A percentile compares a stretch with the other conserved stretches of the same genome.
These are phyloP conservation scores for Lignosus rhinocerotis DNA, from an alignment of 1,284 basidiomycete genomes.

Conservation along the genomic window DNA sequence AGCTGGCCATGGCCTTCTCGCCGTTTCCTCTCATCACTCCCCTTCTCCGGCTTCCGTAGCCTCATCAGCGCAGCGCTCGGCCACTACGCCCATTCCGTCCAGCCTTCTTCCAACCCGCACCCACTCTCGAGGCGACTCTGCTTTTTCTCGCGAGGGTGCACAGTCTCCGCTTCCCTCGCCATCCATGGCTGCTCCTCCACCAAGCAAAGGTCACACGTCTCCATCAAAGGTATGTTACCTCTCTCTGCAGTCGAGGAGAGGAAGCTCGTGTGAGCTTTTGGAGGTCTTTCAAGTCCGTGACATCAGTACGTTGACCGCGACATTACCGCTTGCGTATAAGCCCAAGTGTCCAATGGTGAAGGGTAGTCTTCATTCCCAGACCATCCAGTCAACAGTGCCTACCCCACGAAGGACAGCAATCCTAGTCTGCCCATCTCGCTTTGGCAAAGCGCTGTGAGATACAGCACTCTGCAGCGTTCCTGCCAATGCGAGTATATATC, in stretches of 20 bases:
- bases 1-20: constrained; percentile 22
- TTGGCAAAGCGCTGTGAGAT: too few relatives aligned
- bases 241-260: background rate
- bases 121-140: constrained; percentile 32
- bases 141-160: constrained; percentile 26
- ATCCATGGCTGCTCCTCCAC: constrained; percentile 26
- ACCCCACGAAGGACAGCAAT: too few relatives aligned
- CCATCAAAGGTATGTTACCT: constrained; percentile 61
- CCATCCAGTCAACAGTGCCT: too few relatives aligned
- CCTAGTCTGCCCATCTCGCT: too few relatives aligned
- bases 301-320: too few relatives aligned
- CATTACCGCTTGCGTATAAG: too few relatives aligned
- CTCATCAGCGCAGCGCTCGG: constrained; percentile 22
- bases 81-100: constrained; percentile 22
- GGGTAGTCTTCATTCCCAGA: too few relatives aligned
- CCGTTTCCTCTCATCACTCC: constrained; percentile 7
- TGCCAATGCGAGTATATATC: too few relatives aligned
- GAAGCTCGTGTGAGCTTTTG: too few relatives aligned
- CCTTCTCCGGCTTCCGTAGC: constrained; percentile 8
- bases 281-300: too few relatives aligned
- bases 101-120: constrained; percentile 29
- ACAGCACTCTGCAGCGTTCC: too few relatives aligned
- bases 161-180: constrained; percentile 26
- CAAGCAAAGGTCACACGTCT: constrained; percentile 49
- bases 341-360: too few relatives aligned